phyloP scores from a whole-genome alignment of 2,329 filamentous ascomycete species.

The Neonectria faginata region DNA sequence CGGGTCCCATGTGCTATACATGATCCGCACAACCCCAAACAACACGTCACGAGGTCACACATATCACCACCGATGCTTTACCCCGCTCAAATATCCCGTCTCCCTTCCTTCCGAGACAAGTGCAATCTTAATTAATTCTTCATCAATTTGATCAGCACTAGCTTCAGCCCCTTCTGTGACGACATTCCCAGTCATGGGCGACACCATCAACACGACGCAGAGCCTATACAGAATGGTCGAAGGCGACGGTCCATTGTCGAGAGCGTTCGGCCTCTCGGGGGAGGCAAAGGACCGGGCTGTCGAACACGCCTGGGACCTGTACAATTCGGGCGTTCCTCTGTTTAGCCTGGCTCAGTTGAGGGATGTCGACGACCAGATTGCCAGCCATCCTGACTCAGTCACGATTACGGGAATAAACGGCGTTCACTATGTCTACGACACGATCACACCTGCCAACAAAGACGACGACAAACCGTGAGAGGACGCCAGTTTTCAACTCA shows the following conservation, averaged over 20 bases:
- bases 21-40: not conserved
- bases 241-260: not conserved
- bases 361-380: not conserved
- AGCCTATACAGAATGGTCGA: not conserved
- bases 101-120: not conserved
- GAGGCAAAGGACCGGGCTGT: not conserved
- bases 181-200: not conserved
- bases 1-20: too few species aligned
- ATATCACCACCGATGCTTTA: not conserved
- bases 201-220: not conserved
- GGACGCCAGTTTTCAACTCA: too few species aligned
- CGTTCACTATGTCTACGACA: too few species aligned
- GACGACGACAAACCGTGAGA: not conserved
- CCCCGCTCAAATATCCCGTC: not conserved
- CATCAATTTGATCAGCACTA: not conserved
- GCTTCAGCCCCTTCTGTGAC: not conserved
- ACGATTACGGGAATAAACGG: not conserved
- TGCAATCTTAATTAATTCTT: not conserved
- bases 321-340: not conserved
- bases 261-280: too few species aligned
- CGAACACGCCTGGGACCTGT: not conserved
- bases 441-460: too few species aligned
- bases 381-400: not conserved
- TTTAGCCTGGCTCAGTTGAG: not conserved
- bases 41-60: not conserved